Conservation (phyloP, 78 protist genomes). For the Protostelium mycophagum region DNA sequence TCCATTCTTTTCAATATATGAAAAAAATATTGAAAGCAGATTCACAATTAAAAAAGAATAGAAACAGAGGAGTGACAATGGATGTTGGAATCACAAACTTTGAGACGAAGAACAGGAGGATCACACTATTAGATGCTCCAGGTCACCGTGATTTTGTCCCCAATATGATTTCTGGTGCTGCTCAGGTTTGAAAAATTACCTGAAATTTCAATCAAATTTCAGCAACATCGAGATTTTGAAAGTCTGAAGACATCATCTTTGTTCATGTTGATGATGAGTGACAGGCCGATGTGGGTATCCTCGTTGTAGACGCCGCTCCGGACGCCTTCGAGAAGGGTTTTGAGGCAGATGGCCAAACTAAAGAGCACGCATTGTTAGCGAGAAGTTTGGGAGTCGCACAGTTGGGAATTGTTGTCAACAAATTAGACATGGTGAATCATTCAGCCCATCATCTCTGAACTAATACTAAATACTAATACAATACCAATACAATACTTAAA, state of each 20-base stretch:
- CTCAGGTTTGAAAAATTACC: conserved; percentile 70
- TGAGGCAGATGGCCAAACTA: conserved; percentile 87
- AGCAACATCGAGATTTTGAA: no score
- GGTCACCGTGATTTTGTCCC: conserved; percentile 98
- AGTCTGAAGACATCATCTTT: no score
- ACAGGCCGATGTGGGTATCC: conserved; percentile 89
- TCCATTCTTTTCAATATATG: neutral
- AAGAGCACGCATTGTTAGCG: conserved; percentile 89
- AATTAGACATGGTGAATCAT: conserved; percentile 86
- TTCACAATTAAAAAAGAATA: no score
- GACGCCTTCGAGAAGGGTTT: conserved; percentile 94
- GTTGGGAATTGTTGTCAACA: conserved; percentile 89
- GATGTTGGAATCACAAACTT: conserved; percentile 81
- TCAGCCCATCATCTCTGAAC: neutral
- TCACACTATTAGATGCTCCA: conserved; percentile 98
- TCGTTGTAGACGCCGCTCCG: conserved; percentile 81
- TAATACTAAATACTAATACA: neutral
- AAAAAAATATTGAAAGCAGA: neutral
- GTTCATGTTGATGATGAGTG: neutral
- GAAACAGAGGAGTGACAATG: conserved; percentile 89
- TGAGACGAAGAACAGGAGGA: conserved; percentile 44
- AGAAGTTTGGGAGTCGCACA: conserved; percentile 84
- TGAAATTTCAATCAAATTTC: neutral
- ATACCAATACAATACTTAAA: no score
- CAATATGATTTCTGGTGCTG: conserved; percentile 91